phyloP scores from a whole-genome alignment of 768 basidiomycete species.

The Daedaleopsis nitida region DNA sequence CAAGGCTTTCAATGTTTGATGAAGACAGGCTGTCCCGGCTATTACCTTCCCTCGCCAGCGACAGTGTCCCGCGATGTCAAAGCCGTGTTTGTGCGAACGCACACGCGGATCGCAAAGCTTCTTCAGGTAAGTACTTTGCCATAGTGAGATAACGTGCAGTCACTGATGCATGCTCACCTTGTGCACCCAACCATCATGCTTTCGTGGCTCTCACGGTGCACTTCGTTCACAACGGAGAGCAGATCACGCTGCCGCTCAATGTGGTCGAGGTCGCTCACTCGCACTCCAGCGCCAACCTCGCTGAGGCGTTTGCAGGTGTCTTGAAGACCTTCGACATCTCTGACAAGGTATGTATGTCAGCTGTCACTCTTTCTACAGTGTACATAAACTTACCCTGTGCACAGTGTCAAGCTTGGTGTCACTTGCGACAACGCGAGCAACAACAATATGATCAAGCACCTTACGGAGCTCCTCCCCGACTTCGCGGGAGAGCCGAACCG shows the following conservation, averaged over 20 bases:
- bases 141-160: too few species aligned
- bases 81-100: too few species aligned
- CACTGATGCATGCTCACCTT: too few species aligned
- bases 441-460: constrained; percentile 7
- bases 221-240: not conserved
- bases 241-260: not conserved
- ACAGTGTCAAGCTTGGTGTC: not conserved
- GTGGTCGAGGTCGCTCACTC: constrained; percentile 16
- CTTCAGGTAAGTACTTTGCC: too few species aligned
- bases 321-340: constrained; percentile 30
- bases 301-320: constrained; percentile 23
- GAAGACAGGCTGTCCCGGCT: too few species aligned
- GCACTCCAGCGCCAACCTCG: constrained; percentile 36
- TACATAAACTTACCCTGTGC: not conserved
- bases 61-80: too few species aligned
- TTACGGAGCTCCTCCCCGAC: not conserved
- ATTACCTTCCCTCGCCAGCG: too few species aligned
- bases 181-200: too few species aligned
- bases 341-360: constrained; percentile 30
- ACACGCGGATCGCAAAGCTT: too few species aligned
- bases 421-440: not conserved
- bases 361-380: not conserved
- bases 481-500: constrained; percentile 8
- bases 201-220: too few species aligned
- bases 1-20: too few species aligned